A percentile compares a stretch with the other conserved stretches of the same genome.
Evolutionary conservation across 2,329 filamentous ascomycete genomes (phyloP).

Genomic region (Fusarium concolor): DNA sequence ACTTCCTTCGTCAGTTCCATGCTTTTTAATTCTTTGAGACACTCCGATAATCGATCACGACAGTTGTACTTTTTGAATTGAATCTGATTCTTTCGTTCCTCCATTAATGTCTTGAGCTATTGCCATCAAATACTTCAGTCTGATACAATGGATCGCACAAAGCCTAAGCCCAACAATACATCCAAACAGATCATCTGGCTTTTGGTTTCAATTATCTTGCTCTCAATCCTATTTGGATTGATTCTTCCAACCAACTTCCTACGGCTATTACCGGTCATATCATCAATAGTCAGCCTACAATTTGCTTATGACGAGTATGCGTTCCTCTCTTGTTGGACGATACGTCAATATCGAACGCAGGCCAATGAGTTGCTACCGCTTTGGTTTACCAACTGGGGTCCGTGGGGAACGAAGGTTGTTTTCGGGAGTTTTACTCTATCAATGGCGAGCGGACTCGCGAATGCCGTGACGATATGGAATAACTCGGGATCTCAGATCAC

Average conservation of each 20-base stretch:
- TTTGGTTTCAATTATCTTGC: background rate
- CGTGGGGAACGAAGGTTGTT: background rate
- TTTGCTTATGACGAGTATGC: background rate
- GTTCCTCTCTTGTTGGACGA: background rate
- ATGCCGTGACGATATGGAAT: background rate
- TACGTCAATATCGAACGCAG: background rate
- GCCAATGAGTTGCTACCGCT: background rate
- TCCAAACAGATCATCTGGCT: background rate
- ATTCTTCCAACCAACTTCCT: background rate
- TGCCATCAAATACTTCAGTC: too few relatives aligned
- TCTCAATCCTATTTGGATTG: background rate
- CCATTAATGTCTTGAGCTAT: too few relatives aligned
- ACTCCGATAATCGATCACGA: too few relatives aligned
- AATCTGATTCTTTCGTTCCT: too few relatives aligned
- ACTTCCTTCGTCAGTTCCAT: too few relatives aligned
- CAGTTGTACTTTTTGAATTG: too few relatives aligned
- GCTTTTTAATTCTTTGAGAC: too few relatives aligned
- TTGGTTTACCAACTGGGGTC: background rate
- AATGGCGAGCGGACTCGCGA: background rate
- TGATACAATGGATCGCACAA: too few relatives aligned
- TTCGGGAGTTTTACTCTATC: background rate
- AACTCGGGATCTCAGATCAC: background rate
- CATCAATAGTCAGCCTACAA: background rate
- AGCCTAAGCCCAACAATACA: background rate
- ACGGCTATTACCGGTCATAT: background rate